These are phyloP conservation scores for Chalciporus pseudorubinellus DNA, from an alignment of 768 basidiomycete species.

Conservation along the genomic window DNA sequence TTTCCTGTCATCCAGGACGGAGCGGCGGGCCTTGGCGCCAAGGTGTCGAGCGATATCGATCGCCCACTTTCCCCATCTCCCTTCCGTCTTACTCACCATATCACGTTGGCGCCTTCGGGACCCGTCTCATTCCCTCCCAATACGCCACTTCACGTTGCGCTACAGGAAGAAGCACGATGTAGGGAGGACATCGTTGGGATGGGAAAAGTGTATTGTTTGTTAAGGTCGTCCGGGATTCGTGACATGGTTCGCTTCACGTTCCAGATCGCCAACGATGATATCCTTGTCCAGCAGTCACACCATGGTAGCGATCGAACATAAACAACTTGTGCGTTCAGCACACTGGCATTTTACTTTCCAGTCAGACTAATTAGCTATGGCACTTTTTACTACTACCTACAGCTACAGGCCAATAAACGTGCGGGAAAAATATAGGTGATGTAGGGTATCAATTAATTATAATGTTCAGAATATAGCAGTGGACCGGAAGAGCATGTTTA, in stretches of 20 bases:
- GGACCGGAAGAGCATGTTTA: neutral
- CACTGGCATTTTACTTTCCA: neutral
- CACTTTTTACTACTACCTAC: neutral
- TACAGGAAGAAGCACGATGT: conserved; percentile 16
- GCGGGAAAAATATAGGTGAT: neutral
- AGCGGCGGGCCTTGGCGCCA: conserved; percentile 15
- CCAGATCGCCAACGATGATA: conserved; percentile 21
- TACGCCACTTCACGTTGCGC: conserved; percentile 16
- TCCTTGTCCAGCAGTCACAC: conserved; percentile 7
- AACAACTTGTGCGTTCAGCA: neutral
- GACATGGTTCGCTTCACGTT: conserved; percentile 21
- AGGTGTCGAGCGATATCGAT: conserved; percentile 8
- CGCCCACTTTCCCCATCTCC: conserved; percentile 17
- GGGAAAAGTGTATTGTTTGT: conserved; percentile 25
- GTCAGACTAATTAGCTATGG: neutral
- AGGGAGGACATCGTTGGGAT: conserved; percentile 18
- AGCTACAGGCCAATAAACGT: neutral
- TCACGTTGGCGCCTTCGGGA: conserved; percentile 34
- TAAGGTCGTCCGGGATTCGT: conserved; percentile 27
- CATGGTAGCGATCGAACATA: neutral
- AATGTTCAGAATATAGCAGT: neutral
- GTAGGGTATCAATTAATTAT: conserved; percentile 8
- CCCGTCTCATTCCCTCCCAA: conserved; percentile 9
- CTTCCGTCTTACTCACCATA: conserved; percentile 39
- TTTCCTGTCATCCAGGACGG: conserved; percentile 34